Evolutionary conservation across 2,329 filamentous ascomycete species (phyloP).

Genomic region (Epichloe gansuensis): DNA sequence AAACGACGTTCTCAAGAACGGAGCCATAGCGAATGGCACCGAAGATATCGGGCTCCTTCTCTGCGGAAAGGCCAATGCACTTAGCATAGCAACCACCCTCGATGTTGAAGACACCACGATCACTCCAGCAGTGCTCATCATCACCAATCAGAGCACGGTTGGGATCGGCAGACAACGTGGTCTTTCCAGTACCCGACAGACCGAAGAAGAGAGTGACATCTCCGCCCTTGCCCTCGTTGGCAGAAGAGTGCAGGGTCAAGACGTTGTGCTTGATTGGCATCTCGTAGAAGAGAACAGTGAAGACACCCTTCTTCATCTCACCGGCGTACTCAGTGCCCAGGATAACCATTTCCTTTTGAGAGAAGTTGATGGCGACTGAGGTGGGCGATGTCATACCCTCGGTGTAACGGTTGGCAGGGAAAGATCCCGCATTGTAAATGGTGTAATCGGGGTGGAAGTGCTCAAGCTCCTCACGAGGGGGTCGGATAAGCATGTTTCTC

Average conservation of each 20-base stretch:
- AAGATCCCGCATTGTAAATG: constrained; percentile 98
- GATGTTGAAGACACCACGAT: constrained; percentile 96
- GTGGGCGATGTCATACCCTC: constrained; percentile 98
- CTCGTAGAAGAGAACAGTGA: constrained; percentile 99
- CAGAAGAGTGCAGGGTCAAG: constrained; percentile 93
- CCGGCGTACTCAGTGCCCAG: constrained; percentile 97
- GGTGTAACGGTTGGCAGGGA: constrained; percentile 97
- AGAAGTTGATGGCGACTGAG: constrained; percentile 97
- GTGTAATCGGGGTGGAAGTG: constrained; percentile 98
- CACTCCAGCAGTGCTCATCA: constrained; percentile 99
- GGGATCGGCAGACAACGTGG: constrained; percentile 90
- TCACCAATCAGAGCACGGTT: constrained; percentile 95
- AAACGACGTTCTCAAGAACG: constrained; percentile 96
- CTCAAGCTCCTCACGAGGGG: constrained; percentile 79
- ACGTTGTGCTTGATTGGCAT: constrained; percentile 99
- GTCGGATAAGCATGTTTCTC: constrained; percentile 99
- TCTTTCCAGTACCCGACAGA: constrained; percentile 97
- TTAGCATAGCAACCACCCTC: constrained; percentile 99
- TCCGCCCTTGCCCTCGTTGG: constrained; percentile 87
- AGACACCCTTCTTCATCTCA: constrained; percentile 77
- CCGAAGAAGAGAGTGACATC: constrained; percentile 99
- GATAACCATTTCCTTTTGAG: constrained; percentile 99
- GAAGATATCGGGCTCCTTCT: constrained; percentile 99
- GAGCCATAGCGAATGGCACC: constrained; percentile 93
- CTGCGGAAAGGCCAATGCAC: constrained; percentile 89